A percentile compares a stretch with the other conserved stretches of the same genome.
Evolutionary conservation across 805 yeast genomes (phyloP).

Genomic region (Metschnikowia shivogae): DNA sequence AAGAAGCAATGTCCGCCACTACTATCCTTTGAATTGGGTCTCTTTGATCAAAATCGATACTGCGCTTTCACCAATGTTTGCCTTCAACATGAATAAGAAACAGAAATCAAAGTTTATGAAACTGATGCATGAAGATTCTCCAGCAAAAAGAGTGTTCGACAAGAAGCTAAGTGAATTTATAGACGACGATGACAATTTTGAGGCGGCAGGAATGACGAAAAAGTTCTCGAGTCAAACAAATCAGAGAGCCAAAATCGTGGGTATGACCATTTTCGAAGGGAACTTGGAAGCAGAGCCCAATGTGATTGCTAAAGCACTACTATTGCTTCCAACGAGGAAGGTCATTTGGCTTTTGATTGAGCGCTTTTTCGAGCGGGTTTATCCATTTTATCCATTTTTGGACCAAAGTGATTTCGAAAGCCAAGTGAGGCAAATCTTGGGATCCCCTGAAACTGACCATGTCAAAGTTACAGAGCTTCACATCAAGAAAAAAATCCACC

Average conservation of each 20-base stretch:
- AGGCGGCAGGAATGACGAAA: conserved; percentile 6
- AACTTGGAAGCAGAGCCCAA: conserved; percentile 18
- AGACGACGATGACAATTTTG: conserved; percentile 10
- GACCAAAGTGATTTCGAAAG: conserved; percentile 25
- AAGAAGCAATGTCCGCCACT: conserved; percentile 8
- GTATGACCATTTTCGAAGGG: conserved; percentile 20
- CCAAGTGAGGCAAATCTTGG: conserved; percentile 17
- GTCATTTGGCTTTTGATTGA: conserved; percentile 25
- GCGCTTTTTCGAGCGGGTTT: conserved; percentile 41
- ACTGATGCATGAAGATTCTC: conserved; percentile 1
- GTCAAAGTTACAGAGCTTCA: conserved; percentile 20
- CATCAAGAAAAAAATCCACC: conserved; percentile 30
- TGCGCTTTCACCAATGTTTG: conserved; percentile 17
- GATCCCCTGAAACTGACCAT: conserved; percentile 15
- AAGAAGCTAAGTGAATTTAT: conserved; percentile 7
- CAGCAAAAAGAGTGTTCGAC: conserved; percentile 13
- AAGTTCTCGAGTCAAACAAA: conserved; percentile 6
- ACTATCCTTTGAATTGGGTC: conserved; percentile 17
- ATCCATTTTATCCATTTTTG: conserved; percentile 60
- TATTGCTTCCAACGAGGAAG: conserved; percentile 22
- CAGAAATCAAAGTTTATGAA: not conserved
- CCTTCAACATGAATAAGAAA: conserved; percentile 8
- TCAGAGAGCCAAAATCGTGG: conserved; percentile 17
- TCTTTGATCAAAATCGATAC: conserved; percentile 16
- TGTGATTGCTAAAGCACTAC: conserved; percentile 17